Percentiles rank a stretch among this genome's conserved stretches.
phyloP scores from a whole-genome alignment of 345 rosid species.

The Eucalyptus victrix region DNA sequence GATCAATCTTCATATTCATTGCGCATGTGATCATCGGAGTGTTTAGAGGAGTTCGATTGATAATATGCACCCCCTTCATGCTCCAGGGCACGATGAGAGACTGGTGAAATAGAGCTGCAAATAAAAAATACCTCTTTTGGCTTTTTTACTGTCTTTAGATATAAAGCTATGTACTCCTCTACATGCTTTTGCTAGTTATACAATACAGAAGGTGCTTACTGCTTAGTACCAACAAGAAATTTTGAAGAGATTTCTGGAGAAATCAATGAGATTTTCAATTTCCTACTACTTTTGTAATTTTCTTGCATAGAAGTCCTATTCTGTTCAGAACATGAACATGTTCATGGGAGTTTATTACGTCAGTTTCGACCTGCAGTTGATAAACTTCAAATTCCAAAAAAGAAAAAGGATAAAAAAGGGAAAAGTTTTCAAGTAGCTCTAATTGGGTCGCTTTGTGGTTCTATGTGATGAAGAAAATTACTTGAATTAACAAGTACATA shows the following conservation, averaged over 20 bases:
- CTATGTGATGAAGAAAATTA: neutral
- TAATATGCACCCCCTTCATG: neutral
- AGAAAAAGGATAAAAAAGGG: neutral
- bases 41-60: neutral
- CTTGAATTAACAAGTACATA: neutral
- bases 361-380: neutral
- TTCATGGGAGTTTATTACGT: neutral
- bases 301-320: neutral
- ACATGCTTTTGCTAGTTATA: neutral
- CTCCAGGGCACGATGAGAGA: neutral
- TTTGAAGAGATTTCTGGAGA: neutral
- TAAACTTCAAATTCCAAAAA: neutral
- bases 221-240: neutral
- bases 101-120: neutral
- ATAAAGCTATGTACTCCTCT: neutral
- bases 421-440: neutral
- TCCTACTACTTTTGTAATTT: neutral
- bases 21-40: neutral
- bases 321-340: neutral
- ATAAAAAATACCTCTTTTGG: neutral
- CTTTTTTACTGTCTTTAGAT: accelerated
- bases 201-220: neutral
- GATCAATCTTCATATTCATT: neutral
- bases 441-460: neutral
- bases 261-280: neutral